phyloP scores from a whole-genome alignment of 192 early-diverging fungal genomes.

The Rhizophlyctis rosea region DNA sequence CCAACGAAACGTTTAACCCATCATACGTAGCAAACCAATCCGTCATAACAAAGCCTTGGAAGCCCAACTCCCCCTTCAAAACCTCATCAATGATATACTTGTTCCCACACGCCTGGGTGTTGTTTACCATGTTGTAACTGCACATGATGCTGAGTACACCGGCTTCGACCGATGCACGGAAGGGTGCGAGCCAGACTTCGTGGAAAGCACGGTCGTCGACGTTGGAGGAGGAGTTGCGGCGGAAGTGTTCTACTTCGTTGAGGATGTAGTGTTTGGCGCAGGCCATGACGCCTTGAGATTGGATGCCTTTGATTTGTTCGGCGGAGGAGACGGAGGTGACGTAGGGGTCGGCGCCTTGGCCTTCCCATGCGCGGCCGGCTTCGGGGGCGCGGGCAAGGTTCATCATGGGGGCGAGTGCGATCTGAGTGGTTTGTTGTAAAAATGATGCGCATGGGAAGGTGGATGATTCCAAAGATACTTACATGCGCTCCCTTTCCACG shows the following conservation, averaged over 20 bases:
- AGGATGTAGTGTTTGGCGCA: conserved; percentile 52
- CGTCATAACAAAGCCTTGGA: conserved; percentile 61
- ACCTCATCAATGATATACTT: conserved; percentile 38
- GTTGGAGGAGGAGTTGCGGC: conserved; percentile 23
- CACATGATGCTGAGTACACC: conserved; percentile 61
- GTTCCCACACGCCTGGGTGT: conserved; percentile 53
- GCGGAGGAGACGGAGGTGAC: conserved; percentile 32
- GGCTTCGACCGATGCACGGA: conserved; percentile 46
- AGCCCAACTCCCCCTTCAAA: conserved; percentile 53
- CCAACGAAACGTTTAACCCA: conserved; percentile 28
- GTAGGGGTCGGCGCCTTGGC: conserved; percentile 51
- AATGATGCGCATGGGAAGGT: no score
- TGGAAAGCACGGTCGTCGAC: conserved; percentile 57
- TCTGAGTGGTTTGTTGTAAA: no score
- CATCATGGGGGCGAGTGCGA: conserved; percentile 49
- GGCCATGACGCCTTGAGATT: conserved; percentile 51
- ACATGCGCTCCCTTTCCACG: conserved; percentile 51
- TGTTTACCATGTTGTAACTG: conserved; percentile 58
- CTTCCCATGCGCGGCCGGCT: conserved; percentile 39
- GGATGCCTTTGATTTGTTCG: conserved; percentile 39
- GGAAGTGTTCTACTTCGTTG: conserved; percentile 50
- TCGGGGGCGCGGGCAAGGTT: conserved; percentile 40
- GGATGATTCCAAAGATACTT: no score
- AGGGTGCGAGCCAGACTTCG: conserved; percentile 61
- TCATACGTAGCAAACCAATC: conserved; percentile 56